A percentile compares a stretch with the other conserved stretches of the same genome.
phyloP scores from a whole-genome alignment of 768 basidiomycete genomes.

The Cubamyces sp. region DNA sequence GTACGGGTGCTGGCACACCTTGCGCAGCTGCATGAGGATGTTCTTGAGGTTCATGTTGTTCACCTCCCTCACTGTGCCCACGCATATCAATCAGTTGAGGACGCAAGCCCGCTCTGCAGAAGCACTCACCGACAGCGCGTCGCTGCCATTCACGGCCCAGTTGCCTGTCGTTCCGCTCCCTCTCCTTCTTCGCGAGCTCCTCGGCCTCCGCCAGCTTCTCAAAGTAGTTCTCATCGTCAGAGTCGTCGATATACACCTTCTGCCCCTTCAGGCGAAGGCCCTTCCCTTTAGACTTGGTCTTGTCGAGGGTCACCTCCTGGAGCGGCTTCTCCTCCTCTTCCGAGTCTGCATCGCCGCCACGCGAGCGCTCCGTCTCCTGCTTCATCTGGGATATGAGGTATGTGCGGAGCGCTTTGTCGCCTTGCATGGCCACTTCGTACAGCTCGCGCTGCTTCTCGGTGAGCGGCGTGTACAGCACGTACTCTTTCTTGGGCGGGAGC shows the following conservation, averaged over 20 bases:
- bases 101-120: neutral
- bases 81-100: neutral
- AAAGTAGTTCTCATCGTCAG: constrained; percentile 70
- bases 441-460: constrained; percentile 82
- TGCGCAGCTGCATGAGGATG: constrained; percentile 90
- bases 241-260: constrained; percentile 57
- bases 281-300: constrained; percentile 36
- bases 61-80: constrained; percentile 68
- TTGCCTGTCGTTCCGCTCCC: constrained; percentile 53
- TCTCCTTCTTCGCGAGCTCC: constrained; percentile 41
- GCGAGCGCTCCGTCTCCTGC: constrained; percentile 35
- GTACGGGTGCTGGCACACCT: constrained; percentile 94
- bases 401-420: constrained; percentile 58
- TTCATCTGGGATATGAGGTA: constrained; percentile 42
- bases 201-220: constrained; percentile 57
- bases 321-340: constrained; percentile 35
- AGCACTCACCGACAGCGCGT: constrained; percentile 60
- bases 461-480: constrained; percentile 90
- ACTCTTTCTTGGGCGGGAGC: constrained; percentile 93
- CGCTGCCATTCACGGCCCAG: constrained; percentile 60
- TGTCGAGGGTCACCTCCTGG: constrained; percentile 30
- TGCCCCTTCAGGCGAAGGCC: constrained; percentile 19
- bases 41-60: constrained; percentile 96
- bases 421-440: constrained; percentile 78
- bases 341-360: constrained; percentile 36